phyloP scores from a whole-genome alignment of 495 filamentous ascomycete genomes.

The Neurospora cerealis region DNA sequence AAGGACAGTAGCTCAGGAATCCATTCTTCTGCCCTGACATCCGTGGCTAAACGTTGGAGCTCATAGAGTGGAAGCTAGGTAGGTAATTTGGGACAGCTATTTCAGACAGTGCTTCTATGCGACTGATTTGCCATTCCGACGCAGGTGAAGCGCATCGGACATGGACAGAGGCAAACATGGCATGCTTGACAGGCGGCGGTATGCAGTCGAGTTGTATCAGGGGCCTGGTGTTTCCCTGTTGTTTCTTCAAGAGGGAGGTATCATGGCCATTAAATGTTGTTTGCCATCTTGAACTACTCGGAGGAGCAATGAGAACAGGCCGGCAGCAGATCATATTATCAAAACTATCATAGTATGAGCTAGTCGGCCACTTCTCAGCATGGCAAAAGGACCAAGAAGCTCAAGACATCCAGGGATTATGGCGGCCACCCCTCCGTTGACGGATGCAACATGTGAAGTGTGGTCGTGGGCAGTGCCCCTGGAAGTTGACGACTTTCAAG shows the following conservation, averaged over 20 bases:
- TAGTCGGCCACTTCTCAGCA: not conserved
- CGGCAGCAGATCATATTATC: not conserved
- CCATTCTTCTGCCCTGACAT: not conserved
- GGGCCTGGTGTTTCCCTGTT: not conserved
- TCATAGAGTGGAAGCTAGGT: not conserved
- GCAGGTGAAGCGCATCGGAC: not conserved
- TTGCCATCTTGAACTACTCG: not conserved
- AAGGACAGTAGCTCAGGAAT: not conserved
- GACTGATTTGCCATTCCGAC: not conserved
- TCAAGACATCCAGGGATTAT: not conserved
- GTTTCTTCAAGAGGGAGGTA: not conserved
- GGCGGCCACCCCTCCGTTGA: not conserved
- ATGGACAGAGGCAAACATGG: not conserved
- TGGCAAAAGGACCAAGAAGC: not conserved
- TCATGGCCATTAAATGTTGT: not conserved
- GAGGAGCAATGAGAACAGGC: not conserved
- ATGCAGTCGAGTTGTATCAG: not conserved
- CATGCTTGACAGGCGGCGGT: not conserved
- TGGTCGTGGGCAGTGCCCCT: not conserved
- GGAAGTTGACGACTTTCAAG: not conserved
- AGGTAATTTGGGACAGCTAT: not conserved
- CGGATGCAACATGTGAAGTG: not conserved
- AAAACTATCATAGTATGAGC: not conserved
- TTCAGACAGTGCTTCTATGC: not conserved
- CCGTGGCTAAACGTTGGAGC: not conserved